Percentiles rank a stretch among this genome's conserved stretches.
These are phyloP conservation scores for Gardenia jasminoides DNA, from an alignment of 257 asterid genomes.

Conservation along the genomic window DNA sequence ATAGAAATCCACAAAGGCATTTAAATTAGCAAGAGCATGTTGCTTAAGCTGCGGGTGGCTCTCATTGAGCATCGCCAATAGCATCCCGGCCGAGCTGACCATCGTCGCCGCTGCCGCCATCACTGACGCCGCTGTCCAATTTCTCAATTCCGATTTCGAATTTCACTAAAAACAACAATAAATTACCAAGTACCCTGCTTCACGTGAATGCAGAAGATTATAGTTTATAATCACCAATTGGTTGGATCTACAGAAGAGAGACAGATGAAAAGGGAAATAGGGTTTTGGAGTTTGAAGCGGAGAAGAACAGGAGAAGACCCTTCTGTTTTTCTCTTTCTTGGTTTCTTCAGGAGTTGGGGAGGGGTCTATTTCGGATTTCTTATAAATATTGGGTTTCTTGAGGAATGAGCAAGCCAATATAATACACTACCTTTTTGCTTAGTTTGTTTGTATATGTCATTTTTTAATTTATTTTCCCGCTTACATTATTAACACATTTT, in stretches of 20 bases:
- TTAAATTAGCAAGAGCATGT: constrained; percentile 84
- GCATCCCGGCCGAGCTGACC: constrained; percentile 90
- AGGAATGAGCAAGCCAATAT: not conserved
- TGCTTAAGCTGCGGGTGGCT: constrained; percentile 69
- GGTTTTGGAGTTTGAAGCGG: constrained; percentile 12
- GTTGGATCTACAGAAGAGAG: constrained; percentile 2
- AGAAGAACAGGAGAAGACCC: not conserved
- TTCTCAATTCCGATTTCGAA: not conserved
- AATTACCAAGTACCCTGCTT: not conserved
- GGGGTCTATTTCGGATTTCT: not conserved
- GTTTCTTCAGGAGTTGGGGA: not conserved
- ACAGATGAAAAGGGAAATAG: not conserved
- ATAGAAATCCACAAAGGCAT: constrained; percentile 67
- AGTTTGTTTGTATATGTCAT: too few species aligned
- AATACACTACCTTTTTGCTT: too few species aligned
- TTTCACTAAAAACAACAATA: not conserved
- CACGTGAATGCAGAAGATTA: not conserved
- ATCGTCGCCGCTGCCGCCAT: constrained; percentile 63
- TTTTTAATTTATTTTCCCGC: too few species aligned
- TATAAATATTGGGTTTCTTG: constrained; percentile 11
- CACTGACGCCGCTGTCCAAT: not conserved
- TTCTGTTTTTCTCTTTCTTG: not conserved
- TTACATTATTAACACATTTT: too few species aligned
- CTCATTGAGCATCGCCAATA: constrained; percentile 92
- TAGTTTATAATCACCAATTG: not conserved